Evolutionary conservation across 306 rosid genomes (phyloP).

Genomic region (Inga oerstediana): DNA sequence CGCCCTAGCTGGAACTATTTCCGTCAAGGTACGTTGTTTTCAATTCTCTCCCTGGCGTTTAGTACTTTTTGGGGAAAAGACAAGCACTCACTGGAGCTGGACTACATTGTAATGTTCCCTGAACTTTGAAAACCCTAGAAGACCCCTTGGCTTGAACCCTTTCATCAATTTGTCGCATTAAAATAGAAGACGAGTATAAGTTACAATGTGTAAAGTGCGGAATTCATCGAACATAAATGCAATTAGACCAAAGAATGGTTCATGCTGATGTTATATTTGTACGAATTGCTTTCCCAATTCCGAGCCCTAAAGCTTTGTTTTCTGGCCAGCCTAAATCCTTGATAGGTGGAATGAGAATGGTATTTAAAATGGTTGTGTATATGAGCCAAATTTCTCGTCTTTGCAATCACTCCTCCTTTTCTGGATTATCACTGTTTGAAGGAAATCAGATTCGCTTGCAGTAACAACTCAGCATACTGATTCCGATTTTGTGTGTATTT

Average conservation of each 20-base stretch:
- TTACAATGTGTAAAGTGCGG: neutral
- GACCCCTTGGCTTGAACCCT: neutral
- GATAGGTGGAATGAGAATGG: neutral
- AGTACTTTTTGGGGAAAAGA: neutral
- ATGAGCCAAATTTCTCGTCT: neutral
- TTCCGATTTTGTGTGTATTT: neutral
- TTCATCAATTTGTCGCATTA: neutral
- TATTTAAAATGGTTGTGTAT: neutral
- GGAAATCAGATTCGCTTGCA: neutral
- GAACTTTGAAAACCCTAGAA: neutral
- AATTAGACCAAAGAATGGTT: neutral
- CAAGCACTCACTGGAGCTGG: neutral
- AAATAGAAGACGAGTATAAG: neutral
- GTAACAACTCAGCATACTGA: neutral
- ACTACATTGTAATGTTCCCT: neutral
- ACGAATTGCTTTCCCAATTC: neutral
- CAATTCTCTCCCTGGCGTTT: neutral
- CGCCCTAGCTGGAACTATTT: slow-evolving; percentile 87
- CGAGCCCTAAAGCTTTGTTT: neutral
- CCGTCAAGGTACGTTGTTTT: slow-evolving; percentile 59
- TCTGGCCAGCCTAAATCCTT: neutral
- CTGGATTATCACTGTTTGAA: neutral
- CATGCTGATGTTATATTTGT: neutral
- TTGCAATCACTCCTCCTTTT: neutral
- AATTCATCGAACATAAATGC: neutral